phyloP scores from a whole-genome alignment of 768 basidiomycete genomes.

The Leccinum variicolor region DNA sequence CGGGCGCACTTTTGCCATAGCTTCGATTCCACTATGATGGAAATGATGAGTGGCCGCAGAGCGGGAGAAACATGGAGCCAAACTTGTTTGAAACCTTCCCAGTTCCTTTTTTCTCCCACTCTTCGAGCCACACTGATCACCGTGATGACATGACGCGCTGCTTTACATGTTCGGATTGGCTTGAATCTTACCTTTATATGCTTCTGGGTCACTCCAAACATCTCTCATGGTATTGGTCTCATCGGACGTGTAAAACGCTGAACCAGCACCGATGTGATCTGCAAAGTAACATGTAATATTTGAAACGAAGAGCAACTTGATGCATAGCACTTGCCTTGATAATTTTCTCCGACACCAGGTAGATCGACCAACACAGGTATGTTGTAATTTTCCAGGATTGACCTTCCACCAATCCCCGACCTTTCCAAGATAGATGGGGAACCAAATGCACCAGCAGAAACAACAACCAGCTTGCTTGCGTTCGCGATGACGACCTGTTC shows the following conservation, averaged over 20 bases:
- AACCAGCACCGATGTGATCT: not conserved
- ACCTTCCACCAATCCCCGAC: constrained; percentile 61
- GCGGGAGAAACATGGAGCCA: not conserved
- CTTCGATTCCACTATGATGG: not conserved
- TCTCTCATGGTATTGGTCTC: not conserved
- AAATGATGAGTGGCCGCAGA: not conserved
- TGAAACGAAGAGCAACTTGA: not conserved
- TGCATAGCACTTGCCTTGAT: constrained; percentile 38
- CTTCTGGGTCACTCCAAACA: not conserved
- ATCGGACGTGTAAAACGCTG: not conserved
- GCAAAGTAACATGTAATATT: not conserved
- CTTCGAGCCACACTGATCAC: constrained; percentile 23
- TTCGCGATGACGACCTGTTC: constrained; percentile 15
- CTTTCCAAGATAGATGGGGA: constrained; percentile 55
- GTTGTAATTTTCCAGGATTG: constrained; percentile 44
- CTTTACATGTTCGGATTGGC: not conserved
- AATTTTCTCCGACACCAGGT: not conserved
- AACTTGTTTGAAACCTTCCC: constrained; percentile 58
- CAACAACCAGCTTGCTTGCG: constrained; percentile 39
- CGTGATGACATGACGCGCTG: not conserved
- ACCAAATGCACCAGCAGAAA: constrained; percentile 53
- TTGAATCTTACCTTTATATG: not conserved
- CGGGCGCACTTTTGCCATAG: not conserved
- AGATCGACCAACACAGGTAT: constrained; percentile 34
- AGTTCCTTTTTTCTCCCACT: constrained; percentile 37